Conservation (phyloP, 371 early-diverging fungal species). For the Mucor sp. region DNA sequence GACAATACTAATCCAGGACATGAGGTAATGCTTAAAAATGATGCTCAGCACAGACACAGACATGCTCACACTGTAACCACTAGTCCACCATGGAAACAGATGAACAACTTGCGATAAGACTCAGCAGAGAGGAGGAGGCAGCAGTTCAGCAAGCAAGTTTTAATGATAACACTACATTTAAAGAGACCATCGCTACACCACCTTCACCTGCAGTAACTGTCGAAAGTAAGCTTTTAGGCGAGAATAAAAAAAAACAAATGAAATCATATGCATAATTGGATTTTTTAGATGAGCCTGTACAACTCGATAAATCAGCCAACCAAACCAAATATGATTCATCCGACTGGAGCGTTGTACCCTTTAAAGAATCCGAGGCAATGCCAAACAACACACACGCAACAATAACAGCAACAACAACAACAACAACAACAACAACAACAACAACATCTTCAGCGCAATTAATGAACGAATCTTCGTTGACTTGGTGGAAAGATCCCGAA, state of each 20-base stretch:
- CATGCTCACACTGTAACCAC: neutral
- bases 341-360: conserved; percentile 40
- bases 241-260: neutral
- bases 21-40: neutral
- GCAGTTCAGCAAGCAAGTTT: neutral
- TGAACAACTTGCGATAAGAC: conserved; percentile 6
- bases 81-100: conserved; percentile 1
- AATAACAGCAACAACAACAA: neutral
- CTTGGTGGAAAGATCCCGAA: conserved; percentile 52
- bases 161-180: neutral
- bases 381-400: neutral
- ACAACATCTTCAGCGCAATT: neutral
- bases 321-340: conserved; percentile 14
- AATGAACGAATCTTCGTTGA: conserved; percentile 19
- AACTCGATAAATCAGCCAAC: neutral
- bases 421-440: neutral
- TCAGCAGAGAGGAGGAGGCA: conserved; percentile 11
- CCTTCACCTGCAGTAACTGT: neutral
- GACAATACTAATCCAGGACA: neutral
- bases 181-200: neutral
- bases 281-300: neutral
- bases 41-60: neutral
- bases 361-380: neutral
- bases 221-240: neutral
- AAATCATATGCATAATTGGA: neutral